Base-by-base conservation (phyloP, 306 rosid genomes). In the Ziziphus jujuba region DNA sequence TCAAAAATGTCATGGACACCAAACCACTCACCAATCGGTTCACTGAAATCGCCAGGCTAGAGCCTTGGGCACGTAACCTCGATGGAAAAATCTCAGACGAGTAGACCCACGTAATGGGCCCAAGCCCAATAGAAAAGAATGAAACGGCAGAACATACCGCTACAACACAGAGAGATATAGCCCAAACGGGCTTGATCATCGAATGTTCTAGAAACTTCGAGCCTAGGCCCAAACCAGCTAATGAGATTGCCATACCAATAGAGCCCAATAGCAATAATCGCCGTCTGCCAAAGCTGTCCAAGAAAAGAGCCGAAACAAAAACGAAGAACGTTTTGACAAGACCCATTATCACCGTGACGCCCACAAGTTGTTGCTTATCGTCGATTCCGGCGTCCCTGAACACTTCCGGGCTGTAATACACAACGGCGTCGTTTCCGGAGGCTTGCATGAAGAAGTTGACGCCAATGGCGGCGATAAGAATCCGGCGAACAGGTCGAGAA, bases 361-460 rank as follows among this genome's bases (percentile, higher is more conserved):
- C 89, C 0, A 88, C 84, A 3, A 86, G 86, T 3, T 86, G 77
- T 19, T 67, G 72, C 77, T 81, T 78, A 56, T 61, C 70, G 15
- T 74, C 61, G 45, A 91, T 81, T 9, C 96, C 93, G 11, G 85
- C 90, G 2, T 77, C 82, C 54, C 62, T 72, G 64, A 88, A 91
- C 0, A 91, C 88, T 58, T 86, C 93, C 0, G 96, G 97, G 57
- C 86, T 74, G 81, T 88, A 91, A 44, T 91, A 91, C n/a, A 91
- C 81, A 7, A 91, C 87, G 34, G 90, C 96, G 66, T 88, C 96
- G 49, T 91, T 91, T n/a, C 96, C 97, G 0, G 96, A 91, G n/a
- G 96, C 96, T 54, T 91, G 96, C 97, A 91, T 86, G 80, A 88
- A 91, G 65, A 91, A 88, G 59, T 91, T 91, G 21, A 91, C 81